Evolutionary conservation across 2,329 filamentous ascomycete species (phyloP), one percentile per base, ranked within the genome.

Genomic region (Stemphylium vesicarium): DNA sequence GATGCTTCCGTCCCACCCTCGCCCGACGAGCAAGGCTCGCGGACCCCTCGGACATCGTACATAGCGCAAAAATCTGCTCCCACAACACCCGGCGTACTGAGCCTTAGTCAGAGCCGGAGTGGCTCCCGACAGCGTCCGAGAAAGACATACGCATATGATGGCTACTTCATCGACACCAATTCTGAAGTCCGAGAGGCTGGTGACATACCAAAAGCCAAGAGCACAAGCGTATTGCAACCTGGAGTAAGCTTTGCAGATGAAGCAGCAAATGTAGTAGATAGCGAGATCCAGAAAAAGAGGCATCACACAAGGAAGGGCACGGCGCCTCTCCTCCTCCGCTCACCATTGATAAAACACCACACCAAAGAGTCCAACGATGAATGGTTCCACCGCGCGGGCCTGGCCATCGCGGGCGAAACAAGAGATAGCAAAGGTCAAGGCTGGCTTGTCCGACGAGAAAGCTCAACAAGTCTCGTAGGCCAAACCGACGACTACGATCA

Each of bases 401-500:
- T 84, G 7, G 80, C 81, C 0, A 81, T 87, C 4, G 81, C 84
- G 2, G 81, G 82, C 4, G 80, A 84, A 16, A 81, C 84, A 4
- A 77, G 84, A 33, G 84, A 87, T 62, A 80, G 81, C 53, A 87
- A 87, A 62, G 85, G 85, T n/a, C 84, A 87, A 65, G 81, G 81
- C 50, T 87, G 85, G 85, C 77, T 87, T 3, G 76, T 78, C 2
- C 81, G 84, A 46, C 77, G 83, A 22, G 81, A 84, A 57, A 84
- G 80, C 56, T 82, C 80, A 1, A 86, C 84, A 0, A 82, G 79
- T 40, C 74, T 86, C 2, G 78, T 80, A 9, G 69, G 73, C 2
- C 73, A 80, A 13, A 59, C 56, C 26, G 67, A 77, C 13, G 65
- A 73, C 32, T 69, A 73, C 41, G 73, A 76, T 7, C 61, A 62